Base-by-base conservation (phyloP, 202 grass and related monocot genomes). In the Musa balbisiana region DNA sequence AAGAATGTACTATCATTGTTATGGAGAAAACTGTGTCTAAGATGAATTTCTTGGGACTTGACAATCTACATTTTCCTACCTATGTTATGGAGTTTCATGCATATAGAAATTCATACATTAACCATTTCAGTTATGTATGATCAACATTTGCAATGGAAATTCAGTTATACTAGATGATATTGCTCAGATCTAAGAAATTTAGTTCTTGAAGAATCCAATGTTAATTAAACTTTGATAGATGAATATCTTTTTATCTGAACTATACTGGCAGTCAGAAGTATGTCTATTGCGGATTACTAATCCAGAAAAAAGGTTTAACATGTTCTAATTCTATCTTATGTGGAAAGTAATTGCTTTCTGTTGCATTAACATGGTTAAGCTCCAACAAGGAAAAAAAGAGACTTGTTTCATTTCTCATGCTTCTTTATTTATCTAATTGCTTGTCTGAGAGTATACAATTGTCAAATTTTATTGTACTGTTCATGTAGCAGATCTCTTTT, bases 401-500 rank as follows among this genome's bases (percentile, higher is more conserved):
- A 33, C 13, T 49, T 22, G 3, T 53, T 64, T 64, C 24, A 51
- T 63, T 77, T 43, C 33, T 43, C 33, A 43, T 43, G 12, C 17
- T n/a, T 60, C 29, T 75, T 75, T 27, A 53, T 60, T 60, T 14
- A 59, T 64, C 11, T 64, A 49, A 3, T 16, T 14, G 5, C 51
- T 43, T 43, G 16, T 51, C 1, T 12, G 17, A 25, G 16, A 70
- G 51, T 20, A 51, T 50, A 51, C 20, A 70, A 69, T 51, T 70
- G 10, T 70, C 12, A 51, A 70, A 33, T 15, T 21, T 70, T 51
- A 49, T 59, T 51, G 49, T 79, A 16, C 25, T 79, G 69, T 88
- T 25, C 59, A 80, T 82, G 22, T 65, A 14, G 62, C 87, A 97
- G 93, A 83, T 97, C 79, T 68, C 81, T 82, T 79, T 93, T 63